These are phyloP conservation scores for Penicillium soppii DNA, from an alignment of 495 filamentous ascomycete species.

Conservation along the genomic window DNA sequence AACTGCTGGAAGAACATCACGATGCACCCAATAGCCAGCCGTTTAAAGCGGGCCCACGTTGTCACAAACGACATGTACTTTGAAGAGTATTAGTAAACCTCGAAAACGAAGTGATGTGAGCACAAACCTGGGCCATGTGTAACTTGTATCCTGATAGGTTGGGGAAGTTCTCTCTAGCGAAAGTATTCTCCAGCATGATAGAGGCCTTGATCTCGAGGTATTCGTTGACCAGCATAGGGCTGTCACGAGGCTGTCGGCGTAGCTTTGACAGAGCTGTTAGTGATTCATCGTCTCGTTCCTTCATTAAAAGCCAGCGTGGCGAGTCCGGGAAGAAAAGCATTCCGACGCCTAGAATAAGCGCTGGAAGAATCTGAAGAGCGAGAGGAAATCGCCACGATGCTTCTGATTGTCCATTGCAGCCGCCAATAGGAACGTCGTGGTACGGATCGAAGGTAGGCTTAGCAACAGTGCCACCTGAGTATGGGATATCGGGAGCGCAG, in stretches of 20 bases:
- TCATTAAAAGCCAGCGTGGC: constrained; percentile 76
- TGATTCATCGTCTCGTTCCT: constrained; percentile 69
- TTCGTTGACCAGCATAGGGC: constrained; percentile 70
- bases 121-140: constrained; percentile 32
- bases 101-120: background rate
- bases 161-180: constrained; percentile 69
- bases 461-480: constrained; percentile 66
- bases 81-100: background rate
- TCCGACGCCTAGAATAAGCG: constrained; percentile 60
- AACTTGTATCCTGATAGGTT: constrained; percentile 57
- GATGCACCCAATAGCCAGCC: constrained; percentile 71
- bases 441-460: constrained; percentile 40
- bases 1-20: constrained; percentile 84
- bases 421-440: constrained; percentile 37
- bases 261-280: constrained; percentile 65
- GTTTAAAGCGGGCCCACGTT: constrained; percentile 70
- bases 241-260: constrained; percentile 47
- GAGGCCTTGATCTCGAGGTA: constrained; percentile 82
- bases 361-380: constrained; percentile 60
- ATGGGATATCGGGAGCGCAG: constrained; percentile 44
- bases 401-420: constrained; percentile 57
- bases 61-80: constrained; percentile 68
- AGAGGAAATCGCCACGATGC: constrained; percentile 69
- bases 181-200: constrained; percentile 75
- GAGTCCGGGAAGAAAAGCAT: constrained; percentile 83